These are phyloP conservation scores for Alternaria ethzedia DNA, from an alignment of 2,329 filamentous ascomycete genomes.

Conservation along the genomic window DNA sequence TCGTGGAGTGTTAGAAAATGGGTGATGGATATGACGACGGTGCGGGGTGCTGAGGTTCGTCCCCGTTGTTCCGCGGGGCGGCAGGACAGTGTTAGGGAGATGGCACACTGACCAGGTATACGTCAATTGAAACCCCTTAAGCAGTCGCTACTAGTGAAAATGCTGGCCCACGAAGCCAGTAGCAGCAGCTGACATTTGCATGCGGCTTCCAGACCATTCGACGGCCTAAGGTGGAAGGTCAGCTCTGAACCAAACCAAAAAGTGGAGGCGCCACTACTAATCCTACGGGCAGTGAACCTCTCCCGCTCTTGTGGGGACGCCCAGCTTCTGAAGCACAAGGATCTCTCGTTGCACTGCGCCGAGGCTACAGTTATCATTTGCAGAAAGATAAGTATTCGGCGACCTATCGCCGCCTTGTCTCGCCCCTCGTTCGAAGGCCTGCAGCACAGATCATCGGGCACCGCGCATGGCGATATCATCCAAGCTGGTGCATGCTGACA, in stretches of 20 bases:
- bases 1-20: background rate
- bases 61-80: constrained; percentile 15
- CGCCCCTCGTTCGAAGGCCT: background rate
- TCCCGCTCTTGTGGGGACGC: constrained; percentile 5
- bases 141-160: constrained; percentile 1
- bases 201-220: constrained; percentile 11
- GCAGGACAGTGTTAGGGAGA: constrained; percentile 2
- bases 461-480: background rate
- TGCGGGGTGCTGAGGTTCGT: constrained; percentile 17
- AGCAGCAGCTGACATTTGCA: constrained; percentile 13
- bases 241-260: constrained; percentile 5
- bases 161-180: background rate
- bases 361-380: background rate
- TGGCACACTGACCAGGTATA: constrained; percentile 6
- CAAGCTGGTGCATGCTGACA: background rate
- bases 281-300: background rate
- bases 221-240: background rate
- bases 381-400: background rate
- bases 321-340: background rate
- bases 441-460: background rate
- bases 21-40: constrained; percentile 5
- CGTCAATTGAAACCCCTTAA: constrained; percentile 12
- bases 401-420: background rate
- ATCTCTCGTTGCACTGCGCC: background rate
- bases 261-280: constrained; percentile 6